Percentiles rank a stretch among this genome's conserved stretches.
phyloP scores from a whole-genome alignment of 2,329 filamentous ascomycete species.

The Sporothrix curviconia region DNA sequence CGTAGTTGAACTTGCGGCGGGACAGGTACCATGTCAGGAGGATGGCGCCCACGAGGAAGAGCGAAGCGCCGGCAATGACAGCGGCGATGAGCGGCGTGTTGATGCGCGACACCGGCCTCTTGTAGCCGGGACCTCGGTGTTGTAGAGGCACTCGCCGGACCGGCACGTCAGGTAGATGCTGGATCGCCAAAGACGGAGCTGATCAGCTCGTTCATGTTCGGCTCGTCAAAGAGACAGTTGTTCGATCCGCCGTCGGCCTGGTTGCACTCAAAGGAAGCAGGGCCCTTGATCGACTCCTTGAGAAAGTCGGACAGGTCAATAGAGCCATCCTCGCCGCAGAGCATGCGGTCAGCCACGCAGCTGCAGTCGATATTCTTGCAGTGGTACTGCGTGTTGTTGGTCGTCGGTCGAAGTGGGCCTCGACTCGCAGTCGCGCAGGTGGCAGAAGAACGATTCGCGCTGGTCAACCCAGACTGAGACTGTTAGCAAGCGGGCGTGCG shows the following conservation, averaged over 20 bases:
- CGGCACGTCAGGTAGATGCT: conserved; percentile 79
- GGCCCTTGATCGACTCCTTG: conserved; percentile 73
- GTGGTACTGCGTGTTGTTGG: conserved; percentile 77
- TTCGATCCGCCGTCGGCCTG: conserved; percentile 57
- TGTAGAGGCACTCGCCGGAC: conserved; percentile 86
- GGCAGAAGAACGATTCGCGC: conserved; percentile 92
- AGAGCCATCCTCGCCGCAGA: conserved; percentile 86
- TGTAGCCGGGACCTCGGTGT: conserved; percentile 91
- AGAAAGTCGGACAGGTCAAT: conserved; percentile 91
- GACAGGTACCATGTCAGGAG: conserved; percentile 82
- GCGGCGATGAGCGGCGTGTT: conserved; percentile 94
- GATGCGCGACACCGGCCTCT: conserved; percentile 83
- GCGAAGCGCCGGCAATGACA: conserved; percentile 76
- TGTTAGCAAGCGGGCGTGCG: neutral
- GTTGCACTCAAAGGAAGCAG: conserved; percentile 73
- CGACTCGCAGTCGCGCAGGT: conserved; percentile 71
- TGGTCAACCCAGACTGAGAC: conserved; percentile 83
- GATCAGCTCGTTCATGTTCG: conserved; percentile 87
- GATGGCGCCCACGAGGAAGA: conserved; percentile 80
- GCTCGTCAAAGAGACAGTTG: conserved; percentile 79
- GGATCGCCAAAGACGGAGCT: conserved; percentile 79
- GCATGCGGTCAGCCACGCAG: conserved; percentile 85
- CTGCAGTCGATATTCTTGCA: conserved; percentile 81
- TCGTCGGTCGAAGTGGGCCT: conserved; percentile 57
- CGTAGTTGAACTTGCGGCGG: conserved; percentile 62